Percentiles rank a stretch among this genome's conserved stretches.
These are phyloP conservation scores for Eucalyptus globulus DNA, from an alignment of 345 rosid genomes.

Conservation along the genomic window DNA sequence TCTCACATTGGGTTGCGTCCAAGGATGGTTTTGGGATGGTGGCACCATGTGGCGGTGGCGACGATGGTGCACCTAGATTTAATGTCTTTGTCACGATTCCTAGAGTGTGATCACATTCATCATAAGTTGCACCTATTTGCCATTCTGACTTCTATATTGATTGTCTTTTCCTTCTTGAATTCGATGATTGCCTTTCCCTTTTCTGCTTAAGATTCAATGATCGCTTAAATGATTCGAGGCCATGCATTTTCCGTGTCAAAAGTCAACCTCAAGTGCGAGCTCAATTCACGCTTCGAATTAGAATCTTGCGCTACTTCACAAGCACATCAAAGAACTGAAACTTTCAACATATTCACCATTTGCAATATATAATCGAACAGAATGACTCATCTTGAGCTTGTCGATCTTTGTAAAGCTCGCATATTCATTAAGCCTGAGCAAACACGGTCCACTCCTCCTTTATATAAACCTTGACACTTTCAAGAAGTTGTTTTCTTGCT, in stretches of 20 bases:
- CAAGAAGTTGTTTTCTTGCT: background rate
- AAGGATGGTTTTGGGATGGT: constrained; percentile 27
- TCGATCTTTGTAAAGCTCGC: background rate
- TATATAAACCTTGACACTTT: background rate
- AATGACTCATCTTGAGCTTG: background rate
- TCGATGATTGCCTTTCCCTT: background rate
- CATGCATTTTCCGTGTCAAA: too few relatives aligned
- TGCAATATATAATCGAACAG: background rate
- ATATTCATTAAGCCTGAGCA: background rate
- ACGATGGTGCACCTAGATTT: background rate
- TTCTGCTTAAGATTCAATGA: background rate
- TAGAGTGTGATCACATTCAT: background rate
- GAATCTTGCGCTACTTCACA: background rate
- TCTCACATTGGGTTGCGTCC: constrained; percentile 44
- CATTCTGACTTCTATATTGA: background rate
- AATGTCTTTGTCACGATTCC: constrained; percentile 17
- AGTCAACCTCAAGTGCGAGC: too few relatives aligned
- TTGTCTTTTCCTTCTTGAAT: background rate
- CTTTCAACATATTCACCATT: background rate
- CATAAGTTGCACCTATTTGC: background rate
- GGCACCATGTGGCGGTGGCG: constrained; percentile 4
- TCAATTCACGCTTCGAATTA: background rate
- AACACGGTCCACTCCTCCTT: background rate
- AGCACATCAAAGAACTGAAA: background rate
- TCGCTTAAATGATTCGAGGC: background rate